Base-by-base conservation (phyloP, 2,329 filamentous ascomycete species). In the Leptosphaerulina australis region DNA sequence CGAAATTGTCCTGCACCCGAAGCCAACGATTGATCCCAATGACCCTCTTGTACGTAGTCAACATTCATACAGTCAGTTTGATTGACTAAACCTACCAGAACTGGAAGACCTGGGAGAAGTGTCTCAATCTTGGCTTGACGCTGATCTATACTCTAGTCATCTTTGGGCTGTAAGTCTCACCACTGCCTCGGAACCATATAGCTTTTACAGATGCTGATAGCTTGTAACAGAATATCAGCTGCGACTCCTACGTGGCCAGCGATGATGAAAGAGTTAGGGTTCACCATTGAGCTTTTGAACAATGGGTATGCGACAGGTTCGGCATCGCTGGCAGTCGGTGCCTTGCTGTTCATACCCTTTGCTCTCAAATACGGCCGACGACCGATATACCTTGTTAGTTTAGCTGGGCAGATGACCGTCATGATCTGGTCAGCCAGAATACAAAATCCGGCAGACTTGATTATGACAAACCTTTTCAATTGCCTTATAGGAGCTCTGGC, bases 321-420 rank as follows among this genome's bases (percentile, higher is more conserved):
- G 41, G 79, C 70, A 1, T 68, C 68, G 1, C 60, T 81, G 0
- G 73, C 71, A 11, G 40, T 80, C 4, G 76, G 78, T 1, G 69
- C 68, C 17, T 44, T 79, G 3, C 24, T 80, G 7, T 63, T 80
- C 28, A 72, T 79, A 1, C 77, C 77, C 0, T 75, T 81, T 25
- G 74, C 75, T 2, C 62, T 76, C 39, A 79, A 79, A 35, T 79
- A 71, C 44, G 78, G 78, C 1, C 66, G 77, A 3, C 72, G 79
- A 10, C 74, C 76, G 2, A 53, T 80, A 0, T 81, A 80, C 48
- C 50, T 80, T 14, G 38, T 78, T 43, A 79, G 75, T 56, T 68
- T 70, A 0, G 57, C 67, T 0, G 56, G 76, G 1, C 73, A 77
- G 37, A 66, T 76, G 28, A 73, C 50, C 0, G 56, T 67, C 1